Conservation (phyloP, 345 rosid species). For the Dipteronia dyeriana region DNA sequence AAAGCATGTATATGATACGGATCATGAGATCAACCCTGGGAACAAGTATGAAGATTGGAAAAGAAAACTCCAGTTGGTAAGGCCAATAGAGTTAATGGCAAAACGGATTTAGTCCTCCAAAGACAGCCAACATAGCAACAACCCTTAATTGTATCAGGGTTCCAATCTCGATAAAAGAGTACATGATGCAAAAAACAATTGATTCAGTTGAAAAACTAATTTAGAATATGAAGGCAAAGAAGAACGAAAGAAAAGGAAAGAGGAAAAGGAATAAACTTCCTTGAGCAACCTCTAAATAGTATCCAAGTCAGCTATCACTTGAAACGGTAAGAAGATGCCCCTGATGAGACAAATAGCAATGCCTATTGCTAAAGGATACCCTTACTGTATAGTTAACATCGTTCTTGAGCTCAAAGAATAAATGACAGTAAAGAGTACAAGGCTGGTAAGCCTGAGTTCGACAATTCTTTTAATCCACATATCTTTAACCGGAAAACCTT, state of each 20-base stretch:
- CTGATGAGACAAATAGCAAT: not conserved
- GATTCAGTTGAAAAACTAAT: not conserved
- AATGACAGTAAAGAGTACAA: not conserved
- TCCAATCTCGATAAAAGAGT: not conserved
- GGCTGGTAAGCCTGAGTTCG: not conserved
- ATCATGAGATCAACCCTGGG: not conserved
- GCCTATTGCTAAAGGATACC: not conserved
- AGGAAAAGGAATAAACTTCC: not conserved
- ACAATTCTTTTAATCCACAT: not conserved
- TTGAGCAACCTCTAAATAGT: not conserved
- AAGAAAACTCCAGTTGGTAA: not conserved
- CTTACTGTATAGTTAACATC: not conserved
- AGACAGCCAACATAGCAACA: not conserved
- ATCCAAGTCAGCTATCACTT: not conserved
- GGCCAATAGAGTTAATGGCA: not conserved
- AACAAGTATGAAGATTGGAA: not conserved
- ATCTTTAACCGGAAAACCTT: not conserved
- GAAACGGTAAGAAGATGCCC: not conserved
- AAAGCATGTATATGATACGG: not conserved
- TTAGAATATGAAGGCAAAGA: too few relatives aligned
- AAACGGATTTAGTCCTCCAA: not conserved
- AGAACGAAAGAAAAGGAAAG: not conserved
- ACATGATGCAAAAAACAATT: not conserved
- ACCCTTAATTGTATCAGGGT: not conserved
- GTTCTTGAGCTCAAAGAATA: not conserved